A percentile compares a stretch with the other conserved stretches of the same genome.
Conservation (phyloP, 2,329 filamentous ascomycete genomes). For the Paraphoma chrysanthemicola region DNA sequence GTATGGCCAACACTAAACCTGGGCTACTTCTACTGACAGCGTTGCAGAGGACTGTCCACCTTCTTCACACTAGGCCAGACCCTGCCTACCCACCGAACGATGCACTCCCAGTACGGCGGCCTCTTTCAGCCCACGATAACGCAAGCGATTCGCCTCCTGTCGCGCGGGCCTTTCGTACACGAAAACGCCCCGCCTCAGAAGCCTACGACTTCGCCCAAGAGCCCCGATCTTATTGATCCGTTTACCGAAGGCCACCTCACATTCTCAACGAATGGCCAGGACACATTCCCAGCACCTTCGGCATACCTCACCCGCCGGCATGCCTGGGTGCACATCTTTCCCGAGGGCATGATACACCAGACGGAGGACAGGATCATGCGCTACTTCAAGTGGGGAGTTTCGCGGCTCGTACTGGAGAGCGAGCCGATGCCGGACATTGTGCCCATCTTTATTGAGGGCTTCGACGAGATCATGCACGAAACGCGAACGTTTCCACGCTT, state of each 20-base stretch:
- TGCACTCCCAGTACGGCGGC: conserved; percentile 80
- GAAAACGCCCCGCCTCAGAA: conserved; percentile 33
- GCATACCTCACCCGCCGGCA: conserved; percentile 72
- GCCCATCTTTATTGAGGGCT: conserved; percentile 93
- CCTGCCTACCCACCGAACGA: conserved; percentile 82
- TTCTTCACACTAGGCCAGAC: conserved; percentile 94
- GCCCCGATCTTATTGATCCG: conserved; percentile 56
- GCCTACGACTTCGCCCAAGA: conserved; percentile 29
- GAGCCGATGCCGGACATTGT: conserved; percentile 87
- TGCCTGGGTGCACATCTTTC: conserved; percentile 94
- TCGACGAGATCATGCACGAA: conserved; percentile 88
- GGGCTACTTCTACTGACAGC: conserved; percentile 17
- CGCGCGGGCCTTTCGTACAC: conserved; percentile 59
- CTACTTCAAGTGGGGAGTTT: conserved; percentile 98
- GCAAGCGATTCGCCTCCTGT: conserved; percentile 84
- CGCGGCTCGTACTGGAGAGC: conserved; percentile 87
- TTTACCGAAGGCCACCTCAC: conserved; percentile 61
- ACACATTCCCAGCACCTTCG: conserved; percentile 74
- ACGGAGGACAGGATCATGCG: conserved; percentile 78
- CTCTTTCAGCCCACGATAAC: conserved; percentile 89
- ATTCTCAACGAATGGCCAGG: conserved; percentile 71
- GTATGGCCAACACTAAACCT: conserved; percentile 55
- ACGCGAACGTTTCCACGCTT: conserved; percentile 79
- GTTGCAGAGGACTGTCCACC: conserved; percentile 66
- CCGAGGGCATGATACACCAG: conserved; percentile 94